Base-by-base conservation (phyloP, 306 rosid genomes). In the Rosa lucieae region DNA sequence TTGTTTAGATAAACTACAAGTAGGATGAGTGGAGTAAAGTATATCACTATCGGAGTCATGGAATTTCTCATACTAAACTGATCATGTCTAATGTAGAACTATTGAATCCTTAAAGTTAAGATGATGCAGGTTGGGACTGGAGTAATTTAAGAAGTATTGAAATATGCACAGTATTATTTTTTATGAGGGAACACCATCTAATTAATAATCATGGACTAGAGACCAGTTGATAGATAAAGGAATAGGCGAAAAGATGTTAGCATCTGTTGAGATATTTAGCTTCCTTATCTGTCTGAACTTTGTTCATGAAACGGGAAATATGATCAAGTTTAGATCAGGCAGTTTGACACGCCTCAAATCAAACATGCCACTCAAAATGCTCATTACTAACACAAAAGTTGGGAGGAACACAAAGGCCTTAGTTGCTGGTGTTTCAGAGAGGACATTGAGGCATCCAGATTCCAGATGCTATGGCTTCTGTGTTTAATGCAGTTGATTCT, bases 321-420 rank as follows among this genome's bases (percentile, higher is more conserved):
- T 95, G 86, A 95, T 95, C 83, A 87, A 93, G 87, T 95, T 95
- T 90, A 88, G 72, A 77, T 91, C 99, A 23, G 98, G 98, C 72
- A 81, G 70, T 81, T 75, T 90, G 78, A 86, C 88, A 1, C 92
- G 68, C 51, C 77, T 93, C 67, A 90, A 89, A 87, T 58, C 93
- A 23, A 90, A 80, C 52, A 42, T 85, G 78, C 79, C 92, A n/a
- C 83, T 95, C 48, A 93, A 88, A 90, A 95, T 95, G 99, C 98
- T 95, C 21, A 88, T 95, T n/a, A 93, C 99, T 40, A 89, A 95
- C 89, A 95, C 99, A 55, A 91, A 91, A 67, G 96, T 95, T 8
- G 98, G 97, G 71, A 89, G 98, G 82, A 95, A 95, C 88, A 95
- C 99, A 59, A 95, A 93, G 85, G 96, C 99, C 55, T 85, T 95